Percentiles rank a stretch among this genome's conserved stretches.
Evolutionary conservation across 345 rosid species (phyloP).

Genomic region (Eucalyptus sp.): DNA sequence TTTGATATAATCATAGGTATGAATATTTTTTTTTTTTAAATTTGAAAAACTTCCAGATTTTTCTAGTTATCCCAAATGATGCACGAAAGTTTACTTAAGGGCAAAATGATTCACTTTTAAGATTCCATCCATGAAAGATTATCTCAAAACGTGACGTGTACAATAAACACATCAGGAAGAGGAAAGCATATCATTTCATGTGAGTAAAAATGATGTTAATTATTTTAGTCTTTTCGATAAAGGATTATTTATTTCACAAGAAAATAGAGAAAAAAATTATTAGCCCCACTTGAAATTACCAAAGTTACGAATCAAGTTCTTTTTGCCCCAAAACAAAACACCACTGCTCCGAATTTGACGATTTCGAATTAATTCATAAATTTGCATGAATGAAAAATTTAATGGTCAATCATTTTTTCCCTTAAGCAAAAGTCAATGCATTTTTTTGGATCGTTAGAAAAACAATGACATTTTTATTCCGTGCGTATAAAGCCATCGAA

Average conservation of each 20-base stretch:
- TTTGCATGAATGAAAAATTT: not conserved
- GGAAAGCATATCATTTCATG: not conserved
- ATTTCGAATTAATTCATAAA: not conserved
- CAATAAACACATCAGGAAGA: not conserved
- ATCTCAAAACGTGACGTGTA: not conserved
- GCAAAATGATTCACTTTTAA: not conserved
- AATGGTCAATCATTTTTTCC: fast-evolving
- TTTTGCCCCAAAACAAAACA: not conserved
- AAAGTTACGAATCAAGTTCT: not conserved
- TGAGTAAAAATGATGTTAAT: not conserved
- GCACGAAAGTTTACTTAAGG: not conserved
- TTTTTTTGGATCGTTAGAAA: not conserved
- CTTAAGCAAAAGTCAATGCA: not conserved
- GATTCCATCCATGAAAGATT: not conserved
- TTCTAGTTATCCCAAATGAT: not conserved
- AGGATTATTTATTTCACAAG: not conserved
- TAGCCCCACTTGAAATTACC: not conserved
- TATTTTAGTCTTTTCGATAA: not conserved
- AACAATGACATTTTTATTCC: not conserved
- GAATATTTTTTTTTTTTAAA: not conserved
- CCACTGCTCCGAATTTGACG: not conserved
- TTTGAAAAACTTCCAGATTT: not conserved
- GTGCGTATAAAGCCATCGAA: fast-evolving
- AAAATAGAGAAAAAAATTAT: not conserved
- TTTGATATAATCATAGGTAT: not conserved